Conservation (phyloP, 2,329 filamentous ascomycete species). For the Parafenestella ontariensis region DNA sequence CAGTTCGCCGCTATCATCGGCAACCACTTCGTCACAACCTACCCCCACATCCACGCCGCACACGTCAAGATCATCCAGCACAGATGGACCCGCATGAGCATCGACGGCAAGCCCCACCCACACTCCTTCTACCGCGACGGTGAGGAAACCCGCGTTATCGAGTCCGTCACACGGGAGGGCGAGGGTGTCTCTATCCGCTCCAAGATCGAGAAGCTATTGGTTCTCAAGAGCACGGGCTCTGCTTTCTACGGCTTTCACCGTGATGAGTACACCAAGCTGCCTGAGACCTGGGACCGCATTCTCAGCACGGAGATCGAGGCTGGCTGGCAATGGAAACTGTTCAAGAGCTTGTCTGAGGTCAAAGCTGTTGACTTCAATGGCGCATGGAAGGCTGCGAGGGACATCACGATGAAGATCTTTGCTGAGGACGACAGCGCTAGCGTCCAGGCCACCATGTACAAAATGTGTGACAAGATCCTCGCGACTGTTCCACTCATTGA, state of each 20-base stretch:
- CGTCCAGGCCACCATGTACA: constrained; percentile 98
- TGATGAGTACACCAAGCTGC: constrained; percentile 90
- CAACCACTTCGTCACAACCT: constrained; percentile 86
- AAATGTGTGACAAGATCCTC: constrained; percentile 91
- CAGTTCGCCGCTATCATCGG: constrained; percentile 86
- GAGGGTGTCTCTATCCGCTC: constrained; percentile 78
- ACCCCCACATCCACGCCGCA: constrained; percentile 85
- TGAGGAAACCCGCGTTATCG: constrained; percentile 83
- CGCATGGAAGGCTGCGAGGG: constrained; percentile 78
- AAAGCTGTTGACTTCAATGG: constrained; percentile 74
- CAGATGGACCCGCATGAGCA: constrained; percentile 86
- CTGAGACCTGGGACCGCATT: constrained; percentile 93
- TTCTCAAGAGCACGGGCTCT: constrained; percentile 95
- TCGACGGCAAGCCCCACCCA: constrained; percentile 89
- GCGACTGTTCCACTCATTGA: constrained; percentile 74
- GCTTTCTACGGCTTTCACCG: constrained; percentile 94
- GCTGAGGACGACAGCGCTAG: constrained; percentile 89
- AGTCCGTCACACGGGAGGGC: constrained; percentile 71
- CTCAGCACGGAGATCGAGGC: constrained; percentile 92
- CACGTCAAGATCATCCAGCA: constrained; percentile 84
- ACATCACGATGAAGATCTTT: constrained; percentile 90
- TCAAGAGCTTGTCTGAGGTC: constrained; percentile 72
- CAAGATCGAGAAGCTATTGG: constrained; percentile 79
- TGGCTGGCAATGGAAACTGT: constrained; percentile 82
- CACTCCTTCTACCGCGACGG: constrained; percentile 95